Evolutionary conservation across 1,284 basidiomycete genomes (phyloP).

Genomic region (Takashimella koratensis): DNA sequence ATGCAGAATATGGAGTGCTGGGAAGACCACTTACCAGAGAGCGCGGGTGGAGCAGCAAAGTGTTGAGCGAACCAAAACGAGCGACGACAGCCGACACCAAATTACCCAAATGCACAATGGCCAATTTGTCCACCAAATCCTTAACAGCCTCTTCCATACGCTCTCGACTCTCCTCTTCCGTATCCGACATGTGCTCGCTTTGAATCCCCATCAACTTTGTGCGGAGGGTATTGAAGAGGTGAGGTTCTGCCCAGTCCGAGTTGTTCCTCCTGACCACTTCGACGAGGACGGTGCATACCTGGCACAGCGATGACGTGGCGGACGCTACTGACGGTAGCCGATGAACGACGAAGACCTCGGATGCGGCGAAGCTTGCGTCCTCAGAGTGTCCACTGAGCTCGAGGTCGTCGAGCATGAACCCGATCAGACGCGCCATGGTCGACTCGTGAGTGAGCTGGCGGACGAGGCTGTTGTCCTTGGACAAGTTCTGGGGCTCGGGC

Average conservation of each 20-base stretch:
- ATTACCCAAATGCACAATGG: constrained; percentile 87
- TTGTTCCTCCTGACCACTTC: constrained; percentile 99
- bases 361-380: constrained; percentile 13
- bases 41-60: constrained; percentile 67
- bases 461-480: constrained; percentile 70
- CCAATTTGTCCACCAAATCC: constrained; percentile 84
- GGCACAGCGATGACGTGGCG: constrained; percentile 80
- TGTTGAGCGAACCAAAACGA: constrained; percentile 67
- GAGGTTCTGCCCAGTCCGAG: constrained; percentile 97
- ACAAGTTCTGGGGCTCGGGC: constrained; percentile 47
- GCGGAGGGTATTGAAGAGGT: constrained; percentile 91
- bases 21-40: constrained; percentile 63
- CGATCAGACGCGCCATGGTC: constrained; percentile 68
- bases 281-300: constrained; percentile 85
- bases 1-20: too few species aligned
- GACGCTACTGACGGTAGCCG: constrained; percentile 65
- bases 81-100: constrained; percentile 75
- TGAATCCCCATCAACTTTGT: constrained; percentile 77
- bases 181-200: constrained; percentile 17
- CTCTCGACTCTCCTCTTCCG: constrained; percentile 61
- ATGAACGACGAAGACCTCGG: constrained; percentile 42
- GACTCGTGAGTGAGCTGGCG: constrained; percentile 79
- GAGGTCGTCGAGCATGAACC: constrained; percentile 75
- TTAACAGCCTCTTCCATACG: constrained; percentile 74
- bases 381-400: constrained; percentile 41